These are phyloP conservation scores for Luvunga scandens DNA, from an alignment of 345 rosid species.

Conservation along the genomic window DNA sequence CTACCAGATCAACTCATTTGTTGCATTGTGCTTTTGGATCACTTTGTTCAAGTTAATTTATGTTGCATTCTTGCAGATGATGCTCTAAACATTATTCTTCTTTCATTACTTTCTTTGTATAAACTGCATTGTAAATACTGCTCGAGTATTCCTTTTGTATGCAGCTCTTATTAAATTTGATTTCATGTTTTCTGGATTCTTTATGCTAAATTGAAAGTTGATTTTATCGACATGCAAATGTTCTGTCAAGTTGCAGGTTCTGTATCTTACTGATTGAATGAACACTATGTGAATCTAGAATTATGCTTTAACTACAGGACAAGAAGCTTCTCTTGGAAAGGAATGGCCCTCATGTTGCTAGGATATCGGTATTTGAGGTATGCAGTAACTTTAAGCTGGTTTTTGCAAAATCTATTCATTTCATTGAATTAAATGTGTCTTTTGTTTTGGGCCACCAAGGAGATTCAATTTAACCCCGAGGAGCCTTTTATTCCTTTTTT, in stretches of 20 bases:
- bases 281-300: conserved; percentile 3
- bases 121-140: background rate
- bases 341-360: conserved; percentile 76
- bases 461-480: background rate
- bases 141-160: background rate
- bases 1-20: background rate
- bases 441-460: background rate
- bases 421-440: background rate
- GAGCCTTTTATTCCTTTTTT: background rate
- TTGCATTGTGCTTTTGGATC: background rate
- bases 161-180: background rate
- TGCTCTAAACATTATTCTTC: background rate
- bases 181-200: background rate
- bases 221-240: background rate
- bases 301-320: conserved; percentile 45
- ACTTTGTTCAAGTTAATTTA: background rate
- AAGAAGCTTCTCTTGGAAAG: conserved; percentile 86
- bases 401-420: background rate
- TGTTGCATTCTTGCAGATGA: background rate
- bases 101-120: background rate
- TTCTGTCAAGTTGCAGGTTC: background rate
- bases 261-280: background rate
- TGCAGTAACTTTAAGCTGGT: conserved; percentile 7
- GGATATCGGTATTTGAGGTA: conserved; percentile 88
- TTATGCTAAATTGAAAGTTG: background rate